phyloP scores from a whole-genome alignment of 129 eudicot species.

The Ambrosia artemisiifolia region DNA sequence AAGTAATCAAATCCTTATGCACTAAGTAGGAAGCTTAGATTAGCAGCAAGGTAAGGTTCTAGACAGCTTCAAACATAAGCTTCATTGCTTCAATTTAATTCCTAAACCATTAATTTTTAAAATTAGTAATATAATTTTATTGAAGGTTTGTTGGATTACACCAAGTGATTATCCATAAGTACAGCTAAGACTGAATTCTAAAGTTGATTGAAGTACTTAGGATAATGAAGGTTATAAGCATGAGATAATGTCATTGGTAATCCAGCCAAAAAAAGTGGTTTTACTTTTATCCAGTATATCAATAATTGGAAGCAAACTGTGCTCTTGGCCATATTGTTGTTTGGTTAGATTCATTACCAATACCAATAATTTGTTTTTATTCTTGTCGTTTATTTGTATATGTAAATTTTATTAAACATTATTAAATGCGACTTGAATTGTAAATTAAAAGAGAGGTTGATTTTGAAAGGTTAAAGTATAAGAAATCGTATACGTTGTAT shows the following conservation, averaged over 20 bases:
- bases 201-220: conserved; percentile 31
- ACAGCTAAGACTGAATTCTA: conserved; percentile 35
- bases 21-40: conserved; percentile 23
- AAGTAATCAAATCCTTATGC: conserved; percentile 25
- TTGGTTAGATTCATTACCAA: conserved; percentile 29
- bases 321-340: conserved; percentile 29
- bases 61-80: conserved; percentile 24
- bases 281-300: conserved; percentile 31
- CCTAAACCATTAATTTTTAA: background rate
- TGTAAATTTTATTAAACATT: background rate
- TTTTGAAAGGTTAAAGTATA: background rate
- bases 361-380: conserved; percentile 3
- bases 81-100: conserved; percentile 10
- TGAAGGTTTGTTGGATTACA: conserved; percentile 29
- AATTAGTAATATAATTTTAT: background rate
- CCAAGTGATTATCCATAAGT: conserved; percentile 31
- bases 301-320: conserved; percentile 27
- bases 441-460: background rate
- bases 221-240: conserved; percentile 31
- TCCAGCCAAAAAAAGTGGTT: conserved; percentile 31
- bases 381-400: background rate
- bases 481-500: background rate
- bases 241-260: conserved; percentile 35
- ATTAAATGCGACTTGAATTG: background rate
- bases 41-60: conserved; percentile 31